Conservation (phyloP, 495 filamentous ascomycete genomes). For the Aspergillus campestris region DNA sequence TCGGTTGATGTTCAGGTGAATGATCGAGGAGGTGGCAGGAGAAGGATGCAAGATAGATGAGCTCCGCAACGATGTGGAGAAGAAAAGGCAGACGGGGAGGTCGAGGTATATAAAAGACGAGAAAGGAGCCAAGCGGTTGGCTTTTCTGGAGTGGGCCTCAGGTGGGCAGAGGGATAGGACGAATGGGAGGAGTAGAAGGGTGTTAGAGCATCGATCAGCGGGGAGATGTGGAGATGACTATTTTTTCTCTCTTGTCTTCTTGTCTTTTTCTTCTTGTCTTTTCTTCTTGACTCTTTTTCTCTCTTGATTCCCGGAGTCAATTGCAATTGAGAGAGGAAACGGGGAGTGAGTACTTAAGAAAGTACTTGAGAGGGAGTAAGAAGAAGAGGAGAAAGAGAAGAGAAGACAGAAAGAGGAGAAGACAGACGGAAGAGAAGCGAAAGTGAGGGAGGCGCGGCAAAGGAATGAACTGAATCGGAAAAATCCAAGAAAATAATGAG, state of each 20-base stretch:
- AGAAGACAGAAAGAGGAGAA: conserved; percentile 10
- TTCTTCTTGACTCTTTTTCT: background rate
- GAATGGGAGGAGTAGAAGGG: background rate
- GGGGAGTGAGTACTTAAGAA: conserved; percentile 21
- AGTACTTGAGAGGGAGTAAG: conserved; percentile 10
- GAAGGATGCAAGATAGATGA: too few relatives aligned
- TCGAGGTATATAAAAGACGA: background rate
- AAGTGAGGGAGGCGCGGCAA: conserved; percentile 1
- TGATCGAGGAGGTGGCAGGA: too few relatives aligned
- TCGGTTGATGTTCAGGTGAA: too few relatives aligned
- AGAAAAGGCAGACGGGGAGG: too few relatives aligned
- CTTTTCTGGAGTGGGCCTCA: background rate
- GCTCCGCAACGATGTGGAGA: too few relatives aligned
- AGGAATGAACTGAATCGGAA: conserved; percentile 1
- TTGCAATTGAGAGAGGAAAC: conserved; percentile 18
- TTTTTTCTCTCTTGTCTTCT: background rate
- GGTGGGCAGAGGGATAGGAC: background rate
- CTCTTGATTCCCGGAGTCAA: background rate
- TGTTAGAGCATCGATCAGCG: too few relatives aligned
- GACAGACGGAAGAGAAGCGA: conserved; percentile 5
- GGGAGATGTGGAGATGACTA: too few relatives aligned
- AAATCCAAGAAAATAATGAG: background rate
- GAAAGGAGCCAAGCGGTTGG: background rate
- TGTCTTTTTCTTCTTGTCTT: background rate
- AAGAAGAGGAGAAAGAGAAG: background rate